Conservation (phyloP, 768 basidiomycete species). For the Mrakia frigida region DNA sequence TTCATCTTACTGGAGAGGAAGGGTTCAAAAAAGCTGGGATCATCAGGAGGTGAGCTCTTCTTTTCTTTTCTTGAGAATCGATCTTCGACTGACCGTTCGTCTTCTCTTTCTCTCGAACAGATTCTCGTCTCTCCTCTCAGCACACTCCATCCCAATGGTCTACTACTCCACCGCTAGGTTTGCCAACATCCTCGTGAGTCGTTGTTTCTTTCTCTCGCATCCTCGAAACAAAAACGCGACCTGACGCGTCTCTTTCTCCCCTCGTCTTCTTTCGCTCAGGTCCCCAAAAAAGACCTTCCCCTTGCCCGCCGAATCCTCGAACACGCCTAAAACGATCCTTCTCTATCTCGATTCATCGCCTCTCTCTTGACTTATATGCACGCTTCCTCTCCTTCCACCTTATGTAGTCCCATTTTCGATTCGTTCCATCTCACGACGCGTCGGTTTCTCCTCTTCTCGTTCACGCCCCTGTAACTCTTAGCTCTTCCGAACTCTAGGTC, state of each 20-base stretch:
- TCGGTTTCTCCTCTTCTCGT: background rate
- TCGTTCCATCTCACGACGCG: no score
- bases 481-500: background rate
- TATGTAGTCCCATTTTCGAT: background rate
- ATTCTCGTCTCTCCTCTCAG: slow-evolving; percentile 2
- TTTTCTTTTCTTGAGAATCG: background rate
- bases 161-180: slow-evolving; percentile 9
- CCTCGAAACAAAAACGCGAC: background rate
- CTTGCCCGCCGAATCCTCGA: background rate
- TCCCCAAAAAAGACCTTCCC: background rate
- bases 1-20: background rate
- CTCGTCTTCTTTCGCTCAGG: background rate
- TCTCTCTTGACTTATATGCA: background rate
- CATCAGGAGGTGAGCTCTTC: background rate
- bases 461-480: background rate
- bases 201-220: no score
- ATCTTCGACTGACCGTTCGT: background rate
- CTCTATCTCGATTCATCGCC: background rate
- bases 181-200: slow-evolving; percentile 9
- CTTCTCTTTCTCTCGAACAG: background rate
- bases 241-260: background rate
- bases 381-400: background rate
- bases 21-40: background rate
- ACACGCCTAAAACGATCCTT: background rate
- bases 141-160: background rate